Conservation (phyloP, 176 grass and related monocot species). For the Musa troglodytarum region DNA sequence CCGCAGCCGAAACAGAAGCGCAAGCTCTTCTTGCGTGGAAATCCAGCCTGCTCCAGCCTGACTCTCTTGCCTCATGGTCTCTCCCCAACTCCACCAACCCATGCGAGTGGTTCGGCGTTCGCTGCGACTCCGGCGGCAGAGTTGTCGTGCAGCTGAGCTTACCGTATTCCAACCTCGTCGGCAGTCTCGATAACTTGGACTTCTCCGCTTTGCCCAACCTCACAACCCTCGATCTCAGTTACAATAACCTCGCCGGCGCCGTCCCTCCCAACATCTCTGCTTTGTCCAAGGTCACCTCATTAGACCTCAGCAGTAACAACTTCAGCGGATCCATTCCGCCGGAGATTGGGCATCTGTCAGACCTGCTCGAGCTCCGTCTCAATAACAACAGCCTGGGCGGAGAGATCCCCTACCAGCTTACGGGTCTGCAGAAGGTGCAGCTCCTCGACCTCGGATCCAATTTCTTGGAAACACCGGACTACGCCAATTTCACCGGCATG, state of each 20-base stretch:
- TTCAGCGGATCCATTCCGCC: constrained; percentile 41
- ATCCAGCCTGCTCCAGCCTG: constrained; percentile 28
- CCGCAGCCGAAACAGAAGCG: constrained; percentile 26
- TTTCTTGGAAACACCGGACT: constrained; percentile 35
- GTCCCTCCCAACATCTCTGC: constrained; percentile 30
- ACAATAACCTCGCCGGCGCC: constrained; percentile 41
- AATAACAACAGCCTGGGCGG: constrained; percentile 53
- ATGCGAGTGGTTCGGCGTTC: constrained; percentile 54
- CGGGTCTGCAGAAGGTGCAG: constrained; percentile 31
- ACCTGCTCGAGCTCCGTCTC: constrained; percentile 46
- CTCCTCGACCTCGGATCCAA: constrained; percentile 44
- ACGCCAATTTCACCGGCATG: constrained; percentile 36
- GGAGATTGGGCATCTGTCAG: constrained; percentile 44
- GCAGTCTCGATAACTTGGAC: constrained; percentile 44
- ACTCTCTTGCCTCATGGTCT: constrained; percentile 46
- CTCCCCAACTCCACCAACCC: constrained; percentile 19
- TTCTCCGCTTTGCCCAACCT: constrained; percentile 40
- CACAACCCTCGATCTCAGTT: constrained; percentile 46
- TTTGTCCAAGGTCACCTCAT: constrained; percentile 24
- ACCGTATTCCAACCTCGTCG: constrained; percentile 30
- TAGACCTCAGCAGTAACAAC: constrained; percentile 52
- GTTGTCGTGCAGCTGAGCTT: constrained; percentile 35
- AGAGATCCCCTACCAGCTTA: constrained; percentile 42
- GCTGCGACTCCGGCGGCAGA: constrained; percentile 30
- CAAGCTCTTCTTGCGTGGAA: constrained; percentile 59